Percentiles rank a stretch among this genome's conserved stretches.
These are phyloP conservation scores for Saccharata proteae DNA, from an alignment of 2,329 filamentous ascomycete species.

Conservation along the genomic window DNA sequence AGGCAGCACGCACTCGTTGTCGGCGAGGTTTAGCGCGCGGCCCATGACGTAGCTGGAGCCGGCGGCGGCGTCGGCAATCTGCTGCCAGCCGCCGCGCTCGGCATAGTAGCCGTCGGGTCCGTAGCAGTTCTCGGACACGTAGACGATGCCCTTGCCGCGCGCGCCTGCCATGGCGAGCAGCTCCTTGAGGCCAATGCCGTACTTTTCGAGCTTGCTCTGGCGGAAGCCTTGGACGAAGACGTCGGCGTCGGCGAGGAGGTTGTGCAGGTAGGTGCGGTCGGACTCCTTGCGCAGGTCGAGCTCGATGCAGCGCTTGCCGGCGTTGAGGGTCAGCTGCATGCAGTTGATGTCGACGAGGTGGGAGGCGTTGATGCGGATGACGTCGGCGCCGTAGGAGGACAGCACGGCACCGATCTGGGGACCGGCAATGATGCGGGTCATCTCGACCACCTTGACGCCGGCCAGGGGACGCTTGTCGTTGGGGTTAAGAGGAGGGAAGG, in stretches of 20 bases:
- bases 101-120: conserved; percentile 35
- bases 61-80: conserved; percentile 30
- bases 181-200: conserved; percentile 31
- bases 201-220: conserved; percentile 29
- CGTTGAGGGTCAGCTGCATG: conserved; percentile 31
- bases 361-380: conserved; percentile 34
- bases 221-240: conserved; percentile 44
- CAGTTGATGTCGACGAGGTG: conserved; percentile 26
- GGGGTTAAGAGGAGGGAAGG: conserved; percentile 20
- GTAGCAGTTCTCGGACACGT: conserved; percentile 41
- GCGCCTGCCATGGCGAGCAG: conserved; percentile 28
- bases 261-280: conserved; percentile 28
- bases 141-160: conserved; percentile 34
- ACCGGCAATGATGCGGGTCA: conserved; percentile 34
- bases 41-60: conserved; percentile 28
- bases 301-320: conserved; percentile 35
- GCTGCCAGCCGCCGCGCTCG: conserved; percentile 39
- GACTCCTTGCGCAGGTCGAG: conserved; percentile 35
- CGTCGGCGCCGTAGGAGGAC: conserved; percentile 34
- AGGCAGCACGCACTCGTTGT: conserved; percentile 15
- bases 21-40: conserved; percentile 19
- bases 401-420: conserved; percentile 31
- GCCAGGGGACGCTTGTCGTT: conserved; percentile 27
- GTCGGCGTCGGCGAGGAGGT: conserved; percentile 38
- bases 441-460: conserved; percentile 27